Evolutionary conservation across 768 basidiomycete genomes (phyloP).

Genomic region (Phaffia tasmanica): DNA sequence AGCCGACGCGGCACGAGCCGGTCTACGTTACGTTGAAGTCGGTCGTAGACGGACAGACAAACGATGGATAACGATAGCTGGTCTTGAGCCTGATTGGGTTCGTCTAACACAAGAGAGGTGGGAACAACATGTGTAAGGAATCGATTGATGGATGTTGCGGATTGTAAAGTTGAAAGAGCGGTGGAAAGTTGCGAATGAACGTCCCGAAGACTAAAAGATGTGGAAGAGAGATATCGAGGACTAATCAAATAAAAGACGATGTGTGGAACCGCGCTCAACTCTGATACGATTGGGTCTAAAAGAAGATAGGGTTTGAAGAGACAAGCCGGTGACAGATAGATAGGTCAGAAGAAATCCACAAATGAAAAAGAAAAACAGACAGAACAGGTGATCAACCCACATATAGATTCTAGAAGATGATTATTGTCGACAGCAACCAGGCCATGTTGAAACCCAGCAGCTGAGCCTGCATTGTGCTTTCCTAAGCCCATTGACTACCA

Average conservation of each 20-base stretch:
- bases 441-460: constrained; percentile 46
- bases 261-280: constrained; percentile 41
- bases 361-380: constrained; percentile 44
- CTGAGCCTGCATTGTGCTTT: constrained; percentile 50
- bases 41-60: constrained; percentile 59
- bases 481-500: constrained; percentile 49
- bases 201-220: constrained; percentile 50
- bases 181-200: constrained; percentile 37
- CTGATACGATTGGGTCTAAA: constrained; percentile 34
- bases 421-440: constrained; percentile 57
- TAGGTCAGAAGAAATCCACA: too few species aligned
- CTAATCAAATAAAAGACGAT: constrained; percentile 60
- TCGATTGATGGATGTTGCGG: constrained; percentile 37
- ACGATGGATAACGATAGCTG: constrained; percentile 45
- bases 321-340: background rate
- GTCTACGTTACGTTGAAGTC: constrained; percentile 51
- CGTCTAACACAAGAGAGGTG: constrained; percentile 48
- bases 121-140: constrained; percentile 65
- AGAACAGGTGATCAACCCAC: constrained; percentile 39
- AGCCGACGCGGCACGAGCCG: constrained; percentile 52
- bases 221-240: constrained; percentile 49
- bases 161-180: constrained; percentile 4
- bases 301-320: background rate
- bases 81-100: constrained; percentile 43
- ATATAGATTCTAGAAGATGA: constrained; percentile 56